These are phyloP conservation scores for Yamadazyma olivae DNA, from an alignment of 805 yeast genomes.

Conservation along the genomic window DNA sequence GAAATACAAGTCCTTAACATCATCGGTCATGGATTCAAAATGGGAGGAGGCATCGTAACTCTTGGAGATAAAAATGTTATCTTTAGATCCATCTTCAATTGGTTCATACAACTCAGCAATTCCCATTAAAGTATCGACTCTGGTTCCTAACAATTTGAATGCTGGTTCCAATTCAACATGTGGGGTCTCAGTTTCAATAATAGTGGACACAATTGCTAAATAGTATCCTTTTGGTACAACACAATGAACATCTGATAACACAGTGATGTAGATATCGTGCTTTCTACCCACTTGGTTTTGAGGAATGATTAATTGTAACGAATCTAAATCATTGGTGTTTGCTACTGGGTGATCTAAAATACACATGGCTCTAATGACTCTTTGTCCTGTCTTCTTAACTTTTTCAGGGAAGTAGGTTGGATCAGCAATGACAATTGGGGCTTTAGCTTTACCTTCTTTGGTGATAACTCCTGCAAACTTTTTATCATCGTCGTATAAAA, in stretches of 20 bases:
- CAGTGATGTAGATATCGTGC: conserved; percentile 92
- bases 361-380: conserved; percentile 83
- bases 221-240: conserved; percentile 87
- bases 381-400: conserved; percentile 68
- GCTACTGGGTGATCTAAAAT: conserved; percentile 88
- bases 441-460: conserved; percentile 87
- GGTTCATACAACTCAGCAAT: conserved; percentile 91
- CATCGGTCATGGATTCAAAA: conserved; percentile 94
- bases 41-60: conserved; percentile 94
- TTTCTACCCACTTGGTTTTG: conserved; percentile 92
- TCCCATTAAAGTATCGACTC: conserved; percentile 87
- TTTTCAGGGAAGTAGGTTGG: conserved; percentile 94
- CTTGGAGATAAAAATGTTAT: conserved; percentile 77
- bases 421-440: conserved; percentile 93
- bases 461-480: conserved; percentile 85
- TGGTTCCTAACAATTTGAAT: conserved; percentile 79
- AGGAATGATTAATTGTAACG: conserved; percentile 92
- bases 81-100: conserved; percentile 72
- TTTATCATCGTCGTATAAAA: conserved; percentile 61
- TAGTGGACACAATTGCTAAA: conserved; percentile 90
- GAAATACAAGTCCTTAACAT: conserved; percentile 89
- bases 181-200: conserved; percentile 90
- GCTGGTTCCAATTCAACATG: conserved; percentile 93
- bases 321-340: conserved; percentile 76
- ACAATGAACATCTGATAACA: conserved; percentile 83